A percentile compares a stretch with the other conserved stretches of the same genome.
These are phyloP conservation scores for Rhizopogon vulgaris DNA, from an alignment of 768 basidiomycete species.

Conservation along the genomic window DNA sequence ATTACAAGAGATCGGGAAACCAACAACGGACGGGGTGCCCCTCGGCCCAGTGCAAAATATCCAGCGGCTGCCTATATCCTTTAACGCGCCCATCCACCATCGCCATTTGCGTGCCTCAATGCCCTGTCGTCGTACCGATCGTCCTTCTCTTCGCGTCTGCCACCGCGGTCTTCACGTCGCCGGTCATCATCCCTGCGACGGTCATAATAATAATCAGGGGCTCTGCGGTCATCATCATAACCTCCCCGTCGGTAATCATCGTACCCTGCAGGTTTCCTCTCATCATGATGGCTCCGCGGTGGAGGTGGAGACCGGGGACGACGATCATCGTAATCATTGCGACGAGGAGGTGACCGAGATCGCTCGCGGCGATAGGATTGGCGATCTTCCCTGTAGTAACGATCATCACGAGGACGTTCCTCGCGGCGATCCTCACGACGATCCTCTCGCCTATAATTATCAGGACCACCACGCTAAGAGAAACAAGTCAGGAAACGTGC, in stretches of 20 bases:
- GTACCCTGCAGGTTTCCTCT: conserved; percentile 88
- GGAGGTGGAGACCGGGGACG: conserved; percentile 75
- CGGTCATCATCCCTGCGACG: conserved; percentile 76
- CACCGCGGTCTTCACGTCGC: conserved; percentile 59
- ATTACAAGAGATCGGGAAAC: conserved; percentile 42
- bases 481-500: neutral
- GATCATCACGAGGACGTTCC: conserved; percentile 42
- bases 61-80: conserved; percentile 30
- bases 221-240: conserved; percentile 74
- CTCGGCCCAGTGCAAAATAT: conserved; percentile 27
- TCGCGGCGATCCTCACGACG: conserved; percentile 48
- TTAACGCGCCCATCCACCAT: conserved; percentile 74
- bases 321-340: conserved; percentile 68
- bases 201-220: conserved; percentile 82
- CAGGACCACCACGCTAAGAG: conserved; percentile 54
- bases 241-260: conserved; percentile 83
- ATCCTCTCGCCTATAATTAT: conserved; percentile 75
- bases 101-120: conserved; percentile 69
- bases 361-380: conserved; percentile 62
- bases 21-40: conserved; percentile 25
- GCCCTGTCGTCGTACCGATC: conserved; percentile 74
- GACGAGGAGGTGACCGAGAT: conserved; percentile 76
- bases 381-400: conserved; percentile 45
- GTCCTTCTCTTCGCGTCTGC: conserved; percentile 80
- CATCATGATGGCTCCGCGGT: conserved; percentile 74